Percentiles rank a stretch among this genome's conserved stretches.
Evolutionary conservation across 108 stramenopile genomes (phyloP).

Genomic region (Nitzschia sp.): DNA sequence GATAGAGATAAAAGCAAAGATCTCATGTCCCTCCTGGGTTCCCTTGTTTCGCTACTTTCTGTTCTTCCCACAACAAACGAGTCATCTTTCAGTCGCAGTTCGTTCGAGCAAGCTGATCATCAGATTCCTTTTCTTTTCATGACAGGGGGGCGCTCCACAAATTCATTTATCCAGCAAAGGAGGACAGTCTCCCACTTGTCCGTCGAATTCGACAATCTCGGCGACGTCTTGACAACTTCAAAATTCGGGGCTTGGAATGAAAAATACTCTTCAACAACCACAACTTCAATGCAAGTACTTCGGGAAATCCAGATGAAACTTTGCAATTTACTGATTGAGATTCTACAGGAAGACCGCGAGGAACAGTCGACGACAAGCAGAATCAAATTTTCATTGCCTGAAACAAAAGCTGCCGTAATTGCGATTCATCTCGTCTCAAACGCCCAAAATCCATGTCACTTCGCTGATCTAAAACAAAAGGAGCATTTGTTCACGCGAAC

Average conservation of each 20-base stretch:
- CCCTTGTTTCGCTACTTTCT: slow-evolving; percentile 20
- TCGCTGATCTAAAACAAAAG: not conserved
- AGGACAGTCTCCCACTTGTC: too few species aligned
- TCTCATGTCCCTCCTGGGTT: slow-evolving; percentile 9
- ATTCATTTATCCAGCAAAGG: too few species aligned
- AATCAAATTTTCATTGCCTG: not conserved
- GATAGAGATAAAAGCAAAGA: slow-evolving; percentile 16
- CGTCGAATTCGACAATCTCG: too few species aligned
- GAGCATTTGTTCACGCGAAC: not conserved
- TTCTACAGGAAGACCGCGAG: slow-evolving; percentile 4
- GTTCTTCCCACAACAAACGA: too few species aligned
- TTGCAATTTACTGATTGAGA: slow-evolving; percentile 14
- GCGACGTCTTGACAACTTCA: too few species aligned
- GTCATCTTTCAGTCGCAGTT: too few species aligned
- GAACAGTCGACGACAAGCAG: not conserved
- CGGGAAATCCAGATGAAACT: not conserved
- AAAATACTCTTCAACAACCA: not conserved
- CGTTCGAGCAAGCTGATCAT: too few species aligned
- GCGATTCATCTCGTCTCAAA: slow-evolving; percentile 4
- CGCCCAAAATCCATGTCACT: not conserved
- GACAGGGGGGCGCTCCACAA: too few species aligned
- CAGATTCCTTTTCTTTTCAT: too few species aligned
- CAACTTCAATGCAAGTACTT: slow-evolving; percentile 1
- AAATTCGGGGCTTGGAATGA: not conserved
- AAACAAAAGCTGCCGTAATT: not conserved